Conservation (phyloP, 139 green algal species). For the Picocystis salinarum region DNA sequence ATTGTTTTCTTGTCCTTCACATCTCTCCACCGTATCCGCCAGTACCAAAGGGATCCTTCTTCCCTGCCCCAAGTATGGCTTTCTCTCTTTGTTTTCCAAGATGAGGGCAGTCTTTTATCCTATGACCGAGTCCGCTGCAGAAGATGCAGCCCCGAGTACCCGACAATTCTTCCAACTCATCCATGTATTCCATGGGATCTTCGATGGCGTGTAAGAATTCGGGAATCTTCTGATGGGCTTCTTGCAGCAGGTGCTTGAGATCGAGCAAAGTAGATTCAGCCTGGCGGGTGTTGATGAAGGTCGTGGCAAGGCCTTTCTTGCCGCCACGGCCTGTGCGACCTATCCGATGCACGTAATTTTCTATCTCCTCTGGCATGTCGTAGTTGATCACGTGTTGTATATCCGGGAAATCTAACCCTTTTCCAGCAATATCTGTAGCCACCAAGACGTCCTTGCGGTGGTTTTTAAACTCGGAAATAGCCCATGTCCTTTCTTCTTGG, state of each 20-base stretch:
- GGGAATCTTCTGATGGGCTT: conserved; percentile 90
- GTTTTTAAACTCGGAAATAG: conserved; percentile 82
- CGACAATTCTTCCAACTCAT: conserved; percentile 42
- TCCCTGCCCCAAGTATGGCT: conserved; percentile 8
- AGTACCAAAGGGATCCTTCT: conserved; percentile 18
- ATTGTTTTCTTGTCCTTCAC: too few relatives aligned
- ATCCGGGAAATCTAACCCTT: conserved; percentile 59
- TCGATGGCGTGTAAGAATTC: conserved; percentile 58
- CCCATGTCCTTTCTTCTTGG: conserved; percentile 68
- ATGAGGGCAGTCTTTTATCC: conserved; percentile 91
- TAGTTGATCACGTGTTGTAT: conserved; percentile 99
- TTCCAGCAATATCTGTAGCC: conserved; percentile 89
- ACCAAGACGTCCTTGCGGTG: conserved; percentile 84
- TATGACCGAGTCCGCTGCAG: conserved; percentile 90
- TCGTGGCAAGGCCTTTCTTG: conserved; percentile 93
- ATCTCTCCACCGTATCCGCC: conserved; percentile 21
- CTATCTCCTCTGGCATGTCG: conserved; percentile 97
- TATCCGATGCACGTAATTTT: conserved; percentile 93
- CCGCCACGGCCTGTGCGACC: conserved; percentile 63
- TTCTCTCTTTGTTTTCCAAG: conserved; percentile 30
- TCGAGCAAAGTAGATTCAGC: conserved; percentile 85
- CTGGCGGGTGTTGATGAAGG: conserved; percentile 92
- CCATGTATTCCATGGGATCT: conserved; percentile 66
- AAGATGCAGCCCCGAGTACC: conserved; percentile 78
- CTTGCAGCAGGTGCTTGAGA: conserved; percentile 90